Evolutionary conservation across 1,284 basidiomycete genomes (phyloP), one percentile per base, ranked within the genome.

Genomic region (Porogramme epimiltina): DNA sequence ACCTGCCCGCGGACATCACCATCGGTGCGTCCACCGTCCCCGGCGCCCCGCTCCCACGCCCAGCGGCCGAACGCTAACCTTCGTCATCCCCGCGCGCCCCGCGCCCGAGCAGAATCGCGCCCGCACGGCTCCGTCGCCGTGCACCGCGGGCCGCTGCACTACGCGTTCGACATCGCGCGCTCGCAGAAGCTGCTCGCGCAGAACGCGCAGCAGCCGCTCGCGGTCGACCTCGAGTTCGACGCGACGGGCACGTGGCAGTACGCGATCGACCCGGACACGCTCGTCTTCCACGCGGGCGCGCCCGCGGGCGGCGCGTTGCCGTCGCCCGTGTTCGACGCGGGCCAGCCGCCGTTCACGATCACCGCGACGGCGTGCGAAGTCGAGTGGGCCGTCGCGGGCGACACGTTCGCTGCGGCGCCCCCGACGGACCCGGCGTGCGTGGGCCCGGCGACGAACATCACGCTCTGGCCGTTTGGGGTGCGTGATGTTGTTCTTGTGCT

Each of bases 101-200:
- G 42, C n/a, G n/a, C 25, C 25, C 25, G 19, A 3, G 20, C 45
- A 82, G 80, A 82, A 62, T 71, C 63, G 20, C 73, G 81, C 22
- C 78, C 78, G 18, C 75, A 81, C 56, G 74, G 74, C 15, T 80
- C 80, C 8, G 67, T 82, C 44, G 79, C 80, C 9, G 70, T 84
- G 10, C 80, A 83, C 45, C 76, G 81, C 16, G 81, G 81, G 15
- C 77, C 79, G 15, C 65, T 84, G 39, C 75, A 81, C 64, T 84
- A 82, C 61, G 81, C 81, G 15, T 78, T 77, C 60, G 80, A 82
- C 61, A 81, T 70, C 36, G 45, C 63, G 9, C 71, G 77, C 11
- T 75, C 60, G 52, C 66, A 73, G 58, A 80, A 64, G 24, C 70
- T 79, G 37, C 70, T 83, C 41, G 53, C 69, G 3, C 69, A 63